A percentile compares a stretch with the other conserved stretches of the same genome.
Conservation (phyloP, 495 filamentous ascomycete genomes). For the Eremomyces bilateralis region DNA sequence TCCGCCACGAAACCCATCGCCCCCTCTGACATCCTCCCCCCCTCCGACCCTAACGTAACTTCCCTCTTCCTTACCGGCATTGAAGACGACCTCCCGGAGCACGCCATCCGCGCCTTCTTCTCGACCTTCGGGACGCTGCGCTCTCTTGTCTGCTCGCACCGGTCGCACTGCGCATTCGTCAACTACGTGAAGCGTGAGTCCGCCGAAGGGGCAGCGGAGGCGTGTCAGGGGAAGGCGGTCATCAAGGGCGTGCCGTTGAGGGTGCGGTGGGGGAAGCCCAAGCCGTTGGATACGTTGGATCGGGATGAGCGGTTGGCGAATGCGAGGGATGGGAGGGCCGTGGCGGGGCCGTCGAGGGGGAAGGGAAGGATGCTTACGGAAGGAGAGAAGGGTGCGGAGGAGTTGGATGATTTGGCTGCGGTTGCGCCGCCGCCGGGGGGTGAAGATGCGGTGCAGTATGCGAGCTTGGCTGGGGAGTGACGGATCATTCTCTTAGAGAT, state of each 20-base stretch:
- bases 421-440: conserved; percentile 82
- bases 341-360: conserved; percentile 14
- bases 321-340: conserved; percentile 48
- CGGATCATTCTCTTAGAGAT: conserved; percentile 14
- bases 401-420: conserved; percentile 25
- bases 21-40: conserved; percentile 64
- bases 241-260: conserved; percentile 67
- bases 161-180: conserved; percentile 88
- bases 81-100: conserved; percentile 87
- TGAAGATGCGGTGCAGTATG: conserved; percentile 58
- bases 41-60: conserved; percentile 60
- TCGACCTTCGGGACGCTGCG: conserved; percentile 67
- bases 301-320: conserved; percentile 55
- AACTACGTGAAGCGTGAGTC: conserved; percentile 68
- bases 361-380: neutral
- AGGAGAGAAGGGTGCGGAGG: conserved; percentile 18
- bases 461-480: conserved; percentile 67
- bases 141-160: conserved; percentile 82
- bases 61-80: conserved; percentile 88
- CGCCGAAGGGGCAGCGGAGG: conserved; percentile 64
- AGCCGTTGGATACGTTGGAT: conserved; percentile 73
- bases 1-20: conserved; percentile 53
- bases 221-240: conserved; percentile 72
- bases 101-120: conserved; percentile 78
- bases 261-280: conserved; percentile 80